Base-by-base conservation (phyloP, 495 filamentous ascomycete genomes). In the Hyphodiscus hymeniophilus region DNA sequence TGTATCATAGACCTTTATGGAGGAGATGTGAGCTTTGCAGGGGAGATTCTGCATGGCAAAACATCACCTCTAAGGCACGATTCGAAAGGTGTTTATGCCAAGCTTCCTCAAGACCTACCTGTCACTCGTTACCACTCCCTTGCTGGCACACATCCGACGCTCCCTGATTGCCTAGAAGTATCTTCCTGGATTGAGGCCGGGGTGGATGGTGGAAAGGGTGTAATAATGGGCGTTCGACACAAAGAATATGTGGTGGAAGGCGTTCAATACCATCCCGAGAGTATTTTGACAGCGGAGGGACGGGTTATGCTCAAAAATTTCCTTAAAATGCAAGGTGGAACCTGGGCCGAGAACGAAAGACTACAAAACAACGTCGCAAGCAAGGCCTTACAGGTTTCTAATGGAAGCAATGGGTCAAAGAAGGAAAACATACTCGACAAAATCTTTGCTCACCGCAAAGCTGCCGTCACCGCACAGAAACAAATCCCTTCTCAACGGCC, bases 141-240 rank as follows among this genome's bases (percentile, higher is more conserved):
- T 3, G 92, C 92, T 11, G 92, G 92, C 45, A 96, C 89, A 0
- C 87, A 92, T 48, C 77, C 85, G 2, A 94, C 89, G 6, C 75
- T 99, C 20, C 92, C 92, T 6, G 75, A 84, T 17, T 87, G 79
- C 40, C 76, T 99, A 42, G 88, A 97, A 64, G 83, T 97, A 12
- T 82, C 87, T 0, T 95, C 94, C n/a, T 91, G 84, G 82, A 84
- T 84, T 15, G 68, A 77, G n/a, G 68, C 78, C 32, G 77, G 76
- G 17, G 72, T 66, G 24, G 74, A 75, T 62, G 82, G 81, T 30
- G 71, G 71, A n/a, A 84, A 81, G 52, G 79, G 80, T 10, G 79
- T 97, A 38, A 99, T 99, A 52, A 97, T 97, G 92, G 92, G 92
- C 16, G 82, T 97, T 10, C 77, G 92, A 17, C 92, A 99, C 69